A percentile compares a stretch with the other conserved stretches of the same genome.
phyloP scores from a whole-genome alignment of 2,329 filamentous ascomycete species.

The Trichothecium sympodiale region DNA sequence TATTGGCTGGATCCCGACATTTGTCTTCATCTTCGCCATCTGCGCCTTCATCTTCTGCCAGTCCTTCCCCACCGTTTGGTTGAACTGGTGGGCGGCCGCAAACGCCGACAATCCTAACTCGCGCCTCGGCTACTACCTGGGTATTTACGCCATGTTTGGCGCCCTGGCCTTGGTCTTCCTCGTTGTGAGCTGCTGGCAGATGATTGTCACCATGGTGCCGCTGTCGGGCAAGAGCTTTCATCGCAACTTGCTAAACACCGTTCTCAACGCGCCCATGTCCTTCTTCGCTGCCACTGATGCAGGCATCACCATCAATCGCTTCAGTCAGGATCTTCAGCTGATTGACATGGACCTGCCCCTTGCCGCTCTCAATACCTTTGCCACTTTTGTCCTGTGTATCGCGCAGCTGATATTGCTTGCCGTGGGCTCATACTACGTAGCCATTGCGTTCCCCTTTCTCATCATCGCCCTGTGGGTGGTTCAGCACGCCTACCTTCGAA shows the following conservation, averaged over 20 bases:
- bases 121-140: slow-evolving; percentile 10
- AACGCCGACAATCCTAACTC: slow-evolving; percentile 9
- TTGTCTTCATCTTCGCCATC: slow-evolving; percentile 3
- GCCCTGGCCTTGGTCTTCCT: slow-evolving; percentile 9
- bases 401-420: slow-evolving; percentile 11
- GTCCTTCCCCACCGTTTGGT: slow-evolving; percentile 4
- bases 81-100: slow-evolving; percentile 9
- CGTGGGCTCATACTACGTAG: slow-evolving; percentile 9
- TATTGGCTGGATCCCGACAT: slow-evolving; percentile 2
- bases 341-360: slow-evolving; percentile 24
- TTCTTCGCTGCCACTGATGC: slow-evolving; percentile 23
- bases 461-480: slow-evolving; percentile 7
- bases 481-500: slow-evolving; percentile 30
- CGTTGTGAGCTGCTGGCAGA: slow-evolving; percentile 11
- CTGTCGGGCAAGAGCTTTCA: slow-evolving; percentile 13
- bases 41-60: slow-evolving; percentile 1
- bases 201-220: slow-evolving; percentile 15
- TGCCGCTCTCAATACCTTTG: slow-evolving; percentile 12
- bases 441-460: slow-evolving; percentile 8
- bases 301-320: slow-evolving; percentile 24
- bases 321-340: slow-evolving; percentile 27
- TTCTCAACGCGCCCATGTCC: slow-evolving; percentile 18
- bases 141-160: slow-evolving; percentile 12
- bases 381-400: slow-evolving; percentile 10
- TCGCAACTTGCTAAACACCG: slow-evolving; percentile 9